Evolutionary conservation across 2,329 filamentous ascomycete species (phyloP).

Genomic region (Grosmannia serpens): DNA sequence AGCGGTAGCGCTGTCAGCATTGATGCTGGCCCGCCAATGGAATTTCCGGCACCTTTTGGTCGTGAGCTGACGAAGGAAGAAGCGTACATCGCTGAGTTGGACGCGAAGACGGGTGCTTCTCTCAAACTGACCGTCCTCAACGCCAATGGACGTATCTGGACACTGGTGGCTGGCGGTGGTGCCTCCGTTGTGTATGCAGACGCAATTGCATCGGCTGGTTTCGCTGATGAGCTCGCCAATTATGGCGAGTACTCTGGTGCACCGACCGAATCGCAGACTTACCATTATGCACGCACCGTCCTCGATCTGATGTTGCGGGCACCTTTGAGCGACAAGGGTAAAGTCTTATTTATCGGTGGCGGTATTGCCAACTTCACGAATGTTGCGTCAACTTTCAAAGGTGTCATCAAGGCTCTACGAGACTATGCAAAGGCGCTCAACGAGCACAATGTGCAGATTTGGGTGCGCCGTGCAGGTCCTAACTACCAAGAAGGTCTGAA

Average conservation of each 20-base stretch:
- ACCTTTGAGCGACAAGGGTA: conserved; percentile 75
- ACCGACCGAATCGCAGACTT: conserved; percentile 96
- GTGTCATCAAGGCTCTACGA: conserved; percentile 90
- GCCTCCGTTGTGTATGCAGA: conserved; percentile 98
- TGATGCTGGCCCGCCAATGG: conserved; percentile 94
- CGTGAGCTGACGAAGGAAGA: conserved; percentile 98
- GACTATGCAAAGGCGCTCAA: conserved; percentile 75
- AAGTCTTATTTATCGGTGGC: conserved; percentile 98
- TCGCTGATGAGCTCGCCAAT: conserved; percentile 94
- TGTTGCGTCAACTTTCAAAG: conserved; percentile 98
- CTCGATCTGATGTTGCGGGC: conserved; percentile 95
- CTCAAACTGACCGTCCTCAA: conserved; percentile 98
- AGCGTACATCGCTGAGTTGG: conserved; percentile 96
- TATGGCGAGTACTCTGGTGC: conserved; percentile 99
- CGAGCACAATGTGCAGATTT: conserved; percentile 98
- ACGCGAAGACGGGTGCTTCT: conserved; percentile 97
- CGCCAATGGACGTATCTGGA: conserved; percentile 87
- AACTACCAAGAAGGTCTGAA: conserved; percentile 99
- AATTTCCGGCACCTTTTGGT: conserved; percentile 97
- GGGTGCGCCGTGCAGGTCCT: conserved; percentile 80
- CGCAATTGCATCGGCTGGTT: conserved; percentile 92
- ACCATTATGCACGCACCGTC: conserved; percentile 96
- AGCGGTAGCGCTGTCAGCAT: conserved; percentile 72
- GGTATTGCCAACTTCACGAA: conserved; percentile 99
- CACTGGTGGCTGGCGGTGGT: conserved; percentile 96